Base-by-base conservation (phyloP, 768 basidiomycete genomes). In the Agrocybe pediades region DNA sequence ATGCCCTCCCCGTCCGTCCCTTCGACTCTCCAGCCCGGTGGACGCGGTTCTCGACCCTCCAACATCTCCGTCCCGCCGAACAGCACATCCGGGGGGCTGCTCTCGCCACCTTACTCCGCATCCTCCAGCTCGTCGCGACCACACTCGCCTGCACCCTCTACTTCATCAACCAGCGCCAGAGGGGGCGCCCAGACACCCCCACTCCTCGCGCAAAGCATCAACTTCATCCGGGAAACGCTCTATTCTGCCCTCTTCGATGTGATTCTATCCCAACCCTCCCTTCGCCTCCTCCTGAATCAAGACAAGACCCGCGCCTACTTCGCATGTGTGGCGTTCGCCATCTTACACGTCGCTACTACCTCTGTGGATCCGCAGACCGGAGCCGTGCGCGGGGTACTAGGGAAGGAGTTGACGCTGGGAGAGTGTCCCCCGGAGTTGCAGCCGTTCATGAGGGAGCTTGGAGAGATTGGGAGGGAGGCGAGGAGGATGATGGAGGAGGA, bases 141-240 rank as follows among this genome's bases (percentile, higher is more conserved):
- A 69, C 53, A 64, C 66, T 68, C 73, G 0, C 71, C 68, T 0
- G 71, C 77, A 9, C 62, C 73, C 0, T 53, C 60, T 8, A 57
- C 54, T 49, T 64, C 47, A 26, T 57, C 29, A n/a, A n/a, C n/a
- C n/a, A n/a, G n/a, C n/a, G n/a, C n/a, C n/a, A n/a, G n/a, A 58
- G n/a, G n/a, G n/a, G 56, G 45, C 56, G 64, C 40, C 40, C 69
- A 16, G 73, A 66, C 74, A 0, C 75, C 72, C 0, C 71, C 78
- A 5, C 65, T 81, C 26, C 70, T 82, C 21, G 60, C 76, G 0
- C 73, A 76, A 3, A 86, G 84, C 0, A 87, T 94, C 58, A 82
- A 85, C 50, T 76, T 88, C 63, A 93, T 95, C 54, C 87, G 92
- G 23, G 91, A 95, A 68, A 92, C 92, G 0, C 79, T 95, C 16